Evolutionary conservation across 305 asterid genomes (phyloP), one percentile per base, ranked within the genome.

Genomic region (Solanum hybrid): DNA sequence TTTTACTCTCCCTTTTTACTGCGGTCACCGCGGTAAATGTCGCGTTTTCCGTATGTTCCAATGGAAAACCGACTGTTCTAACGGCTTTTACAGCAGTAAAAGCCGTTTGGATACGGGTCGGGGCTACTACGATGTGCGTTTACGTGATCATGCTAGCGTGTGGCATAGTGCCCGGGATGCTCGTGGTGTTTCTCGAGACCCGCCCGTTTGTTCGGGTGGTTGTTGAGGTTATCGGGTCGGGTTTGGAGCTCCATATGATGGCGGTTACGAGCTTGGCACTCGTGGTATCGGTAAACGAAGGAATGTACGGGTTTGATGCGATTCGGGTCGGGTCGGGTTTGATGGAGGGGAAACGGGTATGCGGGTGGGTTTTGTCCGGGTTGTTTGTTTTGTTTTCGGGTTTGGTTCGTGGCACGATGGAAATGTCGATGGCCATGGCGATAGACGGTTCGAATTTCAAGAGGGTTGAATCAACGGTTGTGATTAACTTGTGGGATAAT

Each of bases 191-290:
- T 20, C 34, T 84, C 76, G 20, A 51, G 31, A 31, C 41, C 6
- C 17, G 14, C 75, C 88, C 41, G 31, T 17, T 45, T 29, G 7
- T 51, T 51, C 76, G 12, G 39, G 76, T 51, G 0, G 76, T 84
- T 29, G 5, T 84, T 9, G 76, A 11, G 76, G 41, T 15, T 20
- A 6, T 84, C 7, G 88, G 88, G 29, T 20, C 88, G 88, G 88
- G 76, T 31, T 51, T 84, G 76, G 88, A 84, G 88, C 88, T 84
- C 31, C 88, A 84, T 51, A 4, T 84, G 75, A 84, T 84, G 88
- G 88, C 76, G 5, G 41, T 84, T 51, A 84, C 22, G 12, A 20
- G 88, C 8, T 84, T 84, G 39, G 88, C 76, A 0, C 41, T 84
- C 6, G 88, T 51, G 27, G 39, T 5, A 0, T 84, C 88, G 41